Percentiles rank a stretch among this genome's conserved stretches.
Conservation (phyloP, 768 basidiomycete genomes). For the Boletus pseudo-olivaceus region DNA sequence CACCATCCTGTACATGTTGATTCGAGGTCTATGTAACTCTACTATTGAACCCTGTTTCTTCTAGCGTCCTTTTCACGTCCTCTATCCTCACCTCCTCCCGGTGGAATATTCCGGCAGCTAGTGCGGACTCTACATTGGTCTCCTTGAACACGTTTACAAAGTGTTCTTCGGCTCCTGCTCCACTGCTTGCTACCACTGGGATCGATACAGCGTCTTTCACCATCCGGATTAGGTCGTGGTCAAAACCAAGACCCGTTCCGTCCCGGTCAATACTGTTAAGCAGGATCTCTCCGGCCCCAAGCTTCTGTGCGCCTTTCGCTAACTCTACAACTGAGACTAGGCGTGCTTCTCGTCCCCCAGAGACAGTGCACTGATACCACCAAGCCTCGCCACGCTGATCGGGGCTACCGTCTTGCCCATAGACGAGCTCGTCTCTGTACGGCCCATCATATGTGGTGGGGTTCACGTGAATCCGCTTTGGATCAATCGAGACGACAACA, state of each 20-base stretch:
- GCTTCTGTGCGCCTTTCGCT: constrained; percentile 81
- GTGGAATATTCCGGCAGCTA: constrained; percentile 98
- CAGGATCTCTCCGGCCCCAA: constrained; percentile 94
- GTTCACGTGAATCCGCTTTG: constrained; percentile 80
- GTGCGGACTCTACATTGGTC: constrained; percentile 83
- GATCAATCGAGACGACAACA: constrained; percentile 97
- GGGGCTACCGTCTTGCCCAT: constrained; percentile 38
- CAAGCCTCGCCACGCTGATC: constrained; percentile 74
- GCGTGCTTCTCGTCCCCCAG: constrained; percentile 82
- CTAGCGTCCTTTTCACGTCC: constrained; percentile 68
- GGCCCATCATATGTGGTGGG: constrained; percentile 61
- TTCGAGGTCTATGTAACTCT: constrained; percentile 24
- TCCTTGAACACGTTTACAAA: constrained; percentile 83
- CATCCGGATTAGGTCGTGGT: constrained; percentile 74
- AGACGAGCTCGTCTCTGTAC: constrained; percentile 59
- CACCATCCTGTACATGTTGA: neutral
- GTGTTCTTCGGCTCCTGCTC: constrained; percentile 79
- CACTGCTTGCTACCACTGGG: constrained; percentile 93
- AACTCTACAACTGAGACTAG: constrained; percentile 87
- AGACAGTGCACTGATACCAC: constrained; percentile 99
- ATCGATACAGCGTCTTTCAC: constrained; percentile 77
- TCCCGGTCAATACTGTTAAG: constrained; percentile 97
- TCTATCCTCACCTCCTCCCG: constrained; percentile 79
- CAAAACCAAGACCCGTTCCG: constrained; percentile 90
- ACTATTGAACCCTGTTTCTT: constrained; percentile 47